Conservation (phyloP, 495 filamentous ascomycete species). For the Talaromyces stipitatus region DNA sequence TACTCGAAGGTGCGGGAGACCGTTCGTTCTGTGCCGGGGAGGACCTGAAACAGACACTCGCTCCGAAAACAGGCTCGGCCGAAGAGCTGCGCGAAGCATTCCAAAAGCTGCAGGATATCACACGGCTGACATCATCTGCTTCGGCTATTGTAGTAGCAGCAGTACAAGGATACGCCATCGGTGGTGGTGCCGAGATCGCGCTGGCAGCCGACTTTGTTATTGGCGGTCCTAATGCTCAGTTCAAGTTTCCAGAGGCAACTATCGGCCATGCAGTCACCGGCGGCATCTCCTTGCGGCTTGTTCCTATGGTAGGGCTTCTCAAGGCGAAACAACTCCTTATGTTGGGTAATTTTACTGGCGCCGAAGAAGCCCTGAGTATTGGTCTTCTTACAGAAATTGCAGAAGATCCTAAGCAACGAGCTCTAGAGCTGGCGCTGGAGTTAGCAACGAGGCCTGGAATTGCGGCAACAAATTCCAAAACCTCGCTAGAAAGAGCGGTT, state of each 20-base stretch:
- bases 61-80: not conserved
- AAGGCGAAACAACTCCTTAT: slow-evolving; percentile 6
- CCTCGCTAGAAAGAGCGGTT: slow-evolving; percentile 1
- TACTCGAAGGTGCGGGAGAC: slow-evolving; percentile 1
- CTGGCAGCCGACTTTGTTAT: slow-evolving; percentile 3
- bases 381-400: slow-evolving; percentile 3
- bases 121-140: slow-evolving; percentile 1
- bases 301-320: slow-evolving; percentile 3
- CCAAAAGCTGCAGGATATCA: slow-evolving; percentile 2
- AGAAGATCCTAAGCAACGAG: slow-evolving; percentile 1
- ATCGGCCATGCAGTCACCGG: slow-evolving; percentile 4
- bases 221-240: slow-evolving; percentile 1
- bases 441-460: not conserved
- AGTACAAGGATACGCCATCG: slow-evolving; percentile 1
- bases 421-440: not conserved
- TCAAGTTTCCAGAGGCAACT: slow-evolving; percentile 4
- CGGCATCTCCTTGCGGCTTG: not conserved
- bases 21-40: not conserved
- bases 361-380: not conserved
- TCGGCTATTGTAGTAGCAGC: not conserved
- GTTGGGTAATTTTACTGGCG: not conserved
- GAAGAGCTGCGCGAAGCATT: slow-evolving; percentile 5
- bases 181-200: slow-evolving; percentile 1
- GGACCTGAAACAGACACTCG: slow-evolving; percentile 1
- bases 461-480: slow-evolving; percentile 5